These are phyloP conservation scores for Hypoxylon subgilvum DNA, from an alignment of 495 filamentous ascomycete genomes.

Conservation along the genomic window DNA sequence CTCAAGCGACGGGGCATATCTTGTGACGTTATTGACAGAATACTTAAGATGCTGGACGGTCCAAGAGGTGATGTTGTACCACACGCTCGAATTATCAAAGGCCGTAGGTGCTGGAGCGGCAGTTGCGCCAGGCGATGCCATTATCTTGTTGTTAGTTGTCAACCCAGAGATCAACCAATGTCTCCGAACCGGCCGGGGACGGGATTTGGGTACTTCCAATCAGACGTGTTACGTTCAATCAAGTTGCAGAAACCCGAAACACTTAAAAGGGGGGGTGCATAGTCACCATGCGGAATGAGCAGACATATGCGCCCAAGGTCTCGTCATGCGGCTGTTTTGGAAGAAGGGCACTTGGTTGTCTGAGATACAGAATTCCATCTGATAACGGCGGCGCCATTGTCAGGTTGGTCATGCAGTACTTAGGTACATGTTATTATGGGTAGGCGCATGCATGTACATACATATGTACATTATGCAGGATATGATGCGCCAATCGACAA, in stretches of 20 bases:
- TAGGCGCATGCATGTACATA: no score
- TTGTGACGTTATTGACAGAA: slow-evolving; percentile 53
- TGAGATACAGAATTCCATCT: no score
- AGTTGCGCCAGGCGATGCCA: slow-evolving; percentile 40
- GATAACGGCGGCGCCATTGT: no score
- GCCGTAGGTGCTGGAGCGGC: slow-evolving; percentile 30
- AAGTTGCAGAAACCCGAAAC: slow-evolving; percentile 17
- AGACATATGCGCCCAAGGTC: no score
- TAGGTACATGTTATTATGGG: no score
- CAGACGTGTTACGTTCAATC: slow-evolving; percentile 17
- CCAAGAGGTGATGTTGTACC: slow-evolving; percentile 56
- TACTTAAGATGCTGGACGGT: slow-evolving; percentile 48
- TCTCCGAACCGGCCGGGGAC: slow-evolving; percentile 20
- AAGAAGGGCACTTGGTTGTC: no score
- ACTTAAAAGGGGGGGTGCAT: slow-evolving; percentile 23
- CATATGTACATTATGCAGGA: no score
- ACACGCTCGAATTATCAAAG: slow-evolving; percentile 49
- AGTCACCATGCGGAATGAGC: slow-evolving; percentile 7
- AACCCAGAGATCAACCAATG: slow-evolving; percentile 17
- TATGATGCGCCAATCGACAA: no score
- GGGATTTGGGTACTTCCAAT: slow-evolving; percentile 28
- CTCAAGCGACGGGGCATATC: slow-evolving; percentile 53
- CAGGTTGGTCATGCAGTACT: no score
- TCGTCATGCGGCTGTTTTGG: slow-evolving; percentile 1
- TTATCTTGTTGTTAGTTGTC: not conserved